Evolutionary conservation across 192 early-diverging fungal genomes (phyloP).

Genomic region (Phycomyces nitens): DNA sequence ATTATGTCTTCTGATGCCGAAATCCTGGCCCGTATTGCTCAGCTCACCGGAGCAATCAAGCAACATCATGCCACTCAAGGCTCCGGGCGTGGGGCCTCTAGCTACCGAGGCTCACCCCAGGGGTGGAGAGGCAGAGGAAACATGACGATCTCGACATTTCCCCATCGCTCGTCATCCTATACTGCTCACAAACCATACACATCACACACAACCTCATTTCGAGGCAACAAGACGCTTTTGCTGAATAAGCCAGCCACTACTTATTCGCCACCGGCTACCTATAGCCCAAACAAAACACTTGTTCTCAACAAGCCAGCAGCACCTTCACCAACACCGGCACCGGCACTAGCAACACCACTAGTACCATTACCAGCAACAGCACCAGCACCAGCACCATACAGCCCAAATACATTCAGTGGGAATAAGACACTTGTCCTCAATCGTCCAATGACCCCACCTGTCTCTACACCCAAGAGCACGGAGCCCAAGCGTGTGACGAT

Average conservation of each 20-base stretch:
- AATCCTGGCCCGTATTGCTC: conserved; percentile 16
- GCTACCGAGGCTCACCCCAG: background rate
- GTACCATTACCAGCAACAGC: background rate
- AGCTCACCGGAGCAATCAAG: conserved; percentile 15
- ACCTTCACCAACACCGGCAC: background rate
- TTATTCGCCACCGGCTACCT: background rate
- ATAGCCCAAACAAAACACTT: background rate
- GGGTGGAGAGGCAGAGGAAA: conserved; percentile 13
- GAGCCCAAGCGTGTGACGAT: conserved; percentile 9
- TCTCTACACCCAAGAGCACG: background rate
- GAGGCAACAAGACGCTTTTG: background rate
- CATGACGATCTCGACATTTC: conserved; percentile 1
- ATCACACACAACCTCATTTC: background rate
- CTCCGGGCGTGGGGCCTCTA: conserved; percentile 1
- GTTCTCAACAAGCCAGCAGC: background rate
- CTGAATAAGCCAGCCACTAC: background rate
- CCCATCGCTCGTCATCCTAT: background rate
- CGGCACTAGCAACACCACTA: no score
- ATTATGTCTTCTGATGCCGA: conserved; percentile 18
- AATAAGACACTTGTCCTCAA: background rate
- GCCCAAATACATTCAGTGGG: background rate
- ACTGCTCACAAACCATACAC: background rate
- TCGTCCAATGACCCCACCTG: background rate
- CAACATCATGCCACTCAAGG: conserved; percentile 9
- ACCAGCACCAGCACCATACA: background rate